Conservation (phyloP, 2,329 filamentous ascomycete genomes). For the Cryphonectria japonica region DNA sequence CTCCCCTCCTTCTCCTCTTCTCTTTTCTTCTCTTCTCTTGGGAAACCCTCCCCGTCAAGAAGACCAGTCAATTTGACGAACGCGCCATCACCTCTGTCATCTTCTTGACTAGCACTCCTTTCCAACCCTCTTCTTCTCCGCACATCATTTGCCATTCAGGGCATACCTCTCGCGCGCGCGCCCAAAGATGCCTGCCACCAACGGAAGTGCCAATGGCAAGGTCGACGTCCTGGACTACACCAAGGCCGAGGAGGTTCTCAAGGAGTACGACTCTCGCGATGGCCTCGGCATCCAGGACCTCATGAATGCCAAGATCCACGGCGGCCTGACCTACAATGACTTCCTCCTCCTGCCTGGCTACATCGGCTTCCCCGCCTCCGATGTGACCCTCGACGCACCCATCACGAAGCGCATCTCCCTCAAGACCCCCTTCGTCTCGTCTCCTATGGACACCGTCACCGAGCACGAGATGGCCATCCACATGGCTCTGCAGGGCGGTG, state of each 20-base stretch:
- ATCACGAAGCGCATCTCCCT: constrained; percentile 94
- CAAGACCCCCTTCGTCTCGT: constrained; percentile 96
- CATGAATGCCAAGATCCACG: constrained; percentile 88
- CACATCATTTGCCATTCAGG: background rate
- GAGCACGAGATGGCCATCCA: constrained; percentile 99
- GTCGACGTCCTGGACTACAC: constrained; percentile 71
- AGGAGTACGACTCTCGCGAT: constrained; percentile 80
- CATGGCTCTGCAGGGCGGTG: constrained; percentile 85
- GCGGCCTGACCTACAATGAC: constrained; percentile 97
- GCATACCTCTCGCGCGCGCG: constrained; percentile 36
- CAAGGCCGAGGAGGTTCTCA: constrained; percentile 78
- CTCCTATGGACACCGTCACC: constrained; percentile 99
- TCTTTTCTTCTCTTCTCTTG: constrained; percentile 28
- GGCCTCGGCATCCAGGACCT: constrained; percentile 85
- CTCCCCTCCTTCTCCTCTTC: background rate
- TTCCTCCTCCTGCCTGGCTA: constrained; percentile 96
- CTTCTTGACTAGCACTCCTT: constrained; percentile 24
- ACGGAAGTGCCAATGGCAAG: constrained; percentile 61
- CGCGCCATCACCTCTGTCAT: constrained; percentile 18
- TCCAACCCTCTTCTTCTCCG: background rate
- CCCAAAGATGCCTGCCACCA: constrained; percentile 69
- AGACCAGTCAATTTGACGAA: constrained; percentile 27
- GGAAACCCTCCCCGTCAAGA: constrained; percentile 30
- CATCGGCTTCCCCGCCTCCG: constrained; percentile 94
- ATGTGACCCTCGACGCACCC: constrained; percentile 85